Evolutionary conservation across 2,329 filamentous ascomycete species (phyloP).

Genomic region (Alternaria solani): DNA sequence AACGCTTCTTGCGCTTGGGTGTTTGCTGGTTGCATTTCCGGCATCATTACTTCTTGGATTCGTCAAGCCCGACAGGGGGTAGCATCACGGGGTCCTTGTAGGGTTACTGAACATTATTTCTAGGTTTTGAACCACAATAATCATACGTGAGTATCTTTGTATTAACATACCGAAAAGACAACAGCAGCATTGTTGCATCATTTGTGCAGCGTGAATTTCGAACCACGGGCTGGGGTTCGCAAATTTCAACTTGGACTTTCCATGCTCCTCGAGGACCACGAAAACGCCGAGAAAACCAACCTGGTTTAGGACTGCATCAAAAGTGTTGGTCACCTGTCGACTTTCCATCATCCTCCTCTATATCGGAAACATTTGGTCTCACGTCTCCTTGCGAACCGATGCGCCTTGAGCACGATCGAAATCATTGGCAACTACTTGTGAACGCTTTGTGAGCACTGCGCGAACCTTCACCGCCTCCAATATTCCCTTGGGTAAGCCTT

Average conservation of each 20-base stretch:
- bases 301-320: not conserved
- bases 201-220: not conserved
- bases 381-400: not conserved
- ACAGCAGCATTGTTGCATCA: not conserved
- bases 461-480: not conserved
- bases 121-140: not conserved
- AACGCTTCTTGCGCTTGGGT: not conserved
- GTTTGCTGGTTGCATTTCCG: not conserved
- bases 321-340: conserved; percentile 9
- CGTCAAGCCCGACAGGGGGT: not conserved
- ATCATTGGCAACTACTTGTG: not conserved
- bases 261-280: not conserved
- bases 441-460: not conserved
- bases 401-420: not conserved
- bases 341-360: not conserved
- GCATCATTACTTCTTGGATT: conserved; percentile 6
- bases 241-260: not conserved
- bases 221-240: not conserved
- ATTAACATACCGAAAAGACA: not conserved
- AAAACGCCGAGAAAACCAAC: not conserved
- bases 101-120: not conserved
- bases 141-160: accelerated
- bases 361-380: not conserved
- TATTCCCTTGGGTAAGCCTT: not conserved
- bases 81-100: not conserved